phyloP scores from a whole-genome alignment of 73 alveolate species.

The Effrenium voratum region DNA sequence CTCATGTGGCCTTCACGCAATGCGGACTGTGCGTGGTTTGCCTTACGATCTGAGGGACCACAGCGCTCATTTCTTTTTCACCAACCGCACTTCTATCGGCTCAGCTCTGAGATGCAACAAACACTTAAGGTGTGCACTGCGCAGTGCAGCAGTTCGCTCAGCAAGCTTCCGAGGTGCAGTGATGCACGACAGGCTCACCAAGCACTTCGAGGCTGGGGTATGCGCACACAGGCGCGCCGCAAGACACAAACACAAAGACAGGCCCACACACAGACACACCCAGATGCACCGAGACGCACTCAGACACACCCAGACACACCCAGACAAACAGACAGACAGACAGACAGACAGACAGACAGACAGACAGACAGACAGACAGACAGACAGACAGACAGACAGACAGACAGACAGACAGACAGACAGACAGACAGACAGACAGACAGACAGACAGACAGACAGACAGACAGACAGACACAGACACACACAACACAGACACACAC shows the following conservation, averaged over 20 bases:
- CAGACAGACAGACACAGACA: neutral
- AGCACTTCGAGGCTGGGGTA: slow-evolving; percentile 23
- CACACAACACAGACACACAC: neutral
- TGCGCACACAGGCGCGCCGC: neutral
- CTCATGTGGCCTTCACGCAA: neutral
- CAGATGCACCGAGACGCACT: too few relatives aligned
- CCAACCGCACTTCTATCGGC: slow-evolving; percentile 79
- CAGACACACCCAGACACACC: too few relatives aligned
- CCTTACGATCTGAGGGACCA: slow-evolving; percentile 39
- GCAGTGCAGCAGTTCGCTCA: neutral
- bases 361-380: too few relatives aligned
- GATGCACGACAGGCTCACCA: slow-evolving; percentile 66
- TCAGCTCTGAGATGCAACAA: neutral
- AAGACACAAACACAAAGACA: neutral
- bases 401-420: too few relatives aligned
- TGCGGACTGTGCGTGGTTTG: neutral
- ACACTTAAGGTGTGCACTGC: too few relatives aligned
- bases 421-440: too few relatives aligned
- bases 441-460: neutral
- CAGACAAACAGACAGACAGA: too few relatives aligned
- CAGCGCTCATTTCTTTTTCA: slow-evolving; percentile 77
- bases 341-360: too few relatives aligned
- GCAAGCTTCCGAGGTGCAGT: slow-evolving; percentile 28
- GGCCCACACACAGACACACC: neutral
- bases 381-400: too few relatives aligned